Base-by-base conservation (phyloP, 371 early-diverging fungal species). In the Mortierella sp. region DNA sequence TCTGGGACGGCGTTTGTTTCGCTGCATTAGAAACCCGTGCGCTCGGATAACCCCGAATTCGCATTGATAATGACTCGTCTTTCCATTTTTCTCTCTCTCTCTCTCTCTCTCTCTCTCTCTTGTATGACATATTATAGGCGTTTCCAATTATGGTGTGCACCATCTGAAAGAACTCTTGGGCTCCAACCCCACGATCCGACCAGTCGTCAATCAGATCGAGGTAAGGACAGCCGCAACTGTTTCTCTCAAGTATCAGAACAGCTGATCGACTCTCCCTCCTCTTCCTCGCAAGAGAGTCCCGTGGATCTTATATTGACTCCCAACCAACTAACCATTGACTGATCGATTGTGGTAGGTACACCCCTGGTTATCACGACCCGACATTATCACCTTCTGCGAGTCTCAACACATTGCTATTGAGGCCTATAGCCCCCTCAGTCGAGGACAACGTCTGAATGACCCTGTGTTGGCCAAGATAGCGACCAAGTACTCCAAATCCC, bases 161-260 rank as follows among this genome's bases (percentile, higher is more conserved):
- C 91, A 93, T 58, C 64, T 93, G 52, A 75, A 85, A 47, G 83
- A 90, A 51, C 62, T 95, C 14, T 66, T 94, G 23, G 77, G 81
- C 4, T 71, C 77, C 1, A 83, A 85, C 37, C 86, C 87, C n/a
- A 79, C 85, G 7, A 83, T 93, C 57, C 83, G 86, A 28, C 96
- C 96, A 12, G 90, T 87, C 28, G 84, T 92, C 12, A 89, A 90
- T 65, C 95, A 95, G 70, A 87, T 94, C 66, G 95, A 95, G 84
- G 87, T 84, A 75, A 67, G 43, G 28, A n/a, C 29, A 26, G 0
- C n/a, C n/a, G n/a, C n/a, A n/a, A n/a, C n/a, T n/a, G n/a, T n/a
- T n/a, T n/a, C n/a, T n/a, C n/a, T n/a, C n/a, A n/a, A n/a, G n/a
- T n/a, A n/a, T n/a, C n/a, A n/a, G n/a, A n/a, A n/a, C n/a, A n/a